These are phyloP conservation scores for Phlebopus sp. DNA, from an alignment of 1,284 basidiomycete genomes.

Conservation along the genomic window DNA sequence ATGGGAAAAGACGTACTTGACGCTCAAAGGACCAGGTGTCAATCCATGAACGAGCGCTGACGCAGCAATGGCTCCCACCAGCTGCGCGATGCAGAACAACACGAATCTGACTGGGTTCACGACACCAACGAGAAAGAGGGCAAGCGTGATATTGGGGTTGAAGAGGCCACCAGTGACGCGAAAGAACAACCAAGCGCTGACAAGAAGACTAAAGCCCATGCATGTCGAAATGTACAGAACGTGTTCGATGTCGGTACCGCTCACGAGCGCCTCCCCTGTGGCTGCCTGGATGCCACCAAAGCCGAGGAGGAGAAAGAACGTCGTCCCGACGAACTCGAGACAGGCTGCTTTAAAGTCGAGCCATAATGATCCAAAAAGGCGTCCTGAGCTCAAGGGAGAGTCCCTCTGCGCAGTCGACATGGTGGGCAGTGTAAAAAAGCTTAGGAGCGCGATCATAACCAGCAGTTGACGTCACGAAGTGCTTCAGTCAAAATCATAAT, in stretches of 20 bases:
- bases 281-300: conserved; percentile 59
- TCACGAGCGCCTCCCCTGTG: conserved; percentile 28
- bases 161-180: conserved; percentile 69
- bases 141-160: conserved; percentile 68
- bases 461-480: too few relatives aligned
- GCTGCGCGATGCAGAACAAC: conserved; percentile 61
- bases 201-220: conserved; percentile 67
- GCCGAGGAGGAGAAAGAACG: conserved; percentile 59
- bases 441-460: too few relatives aligned
- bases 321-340: conserved; percentile 57
- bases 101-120: conserved; percentile 61
- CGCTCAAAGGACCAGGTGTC: conserved; percentile 56
- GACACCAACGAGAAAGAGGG: conserved; percentile 57
- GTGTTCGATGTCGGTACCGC: conserved; percentile 37
- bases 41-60: conserved; percentile 60
- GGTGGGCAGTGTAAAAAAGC: neutral
- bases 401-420: conserved; percentile 8
- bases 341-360: conserved; percentile 45
- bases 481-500: too few relatives aligned
- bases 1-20: conserved; percentile 42
- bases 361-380: conserved; percentile 21
- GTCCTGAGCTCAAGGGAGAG: conserved; percentile 22
- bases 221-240: conserved; percentile 58
- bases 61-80: conserved; percentile 61
- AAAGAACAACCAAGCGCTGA: conserved; percentile 74